phyloP scores from a whole-genome alignment of 202 grass and related monocot genomes.

The Panicum virgatum region DNA sequence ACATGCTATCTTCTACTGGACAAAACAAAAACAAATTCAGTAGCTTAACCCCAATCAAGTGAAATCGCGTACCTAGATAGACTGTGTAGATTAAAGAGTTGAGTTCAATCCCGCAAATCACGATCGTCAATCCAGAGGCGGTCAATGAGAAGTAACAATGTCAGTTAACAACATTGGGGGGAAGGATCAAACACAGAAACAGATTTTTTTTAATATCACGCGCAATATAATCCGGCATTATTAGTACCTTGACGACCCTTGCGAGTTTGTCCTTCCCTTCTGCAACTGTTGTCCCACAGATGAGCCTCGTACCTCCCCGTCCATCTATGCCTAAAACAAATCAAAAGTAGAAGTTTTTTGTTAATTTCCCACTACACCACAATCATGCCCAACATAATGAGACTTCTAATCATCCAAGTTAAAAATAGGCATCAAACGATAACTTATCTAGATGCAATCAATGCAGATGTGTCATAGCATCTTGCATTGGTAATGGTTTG shows the following conservation, averaged over 20 bases:
- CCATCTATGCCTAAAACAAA: conserved; percentile 91
- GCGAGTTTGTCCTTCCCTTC: conserved; percentile 96
- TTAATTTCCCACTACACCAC: not conserved
- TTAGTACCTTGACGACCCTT: conserved; percentile 91
- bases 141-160: not conserved
- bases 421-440: not conserved
- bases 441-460: conserved; percentile 26
- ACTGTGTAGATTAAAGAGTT: conserved; percentile 48
- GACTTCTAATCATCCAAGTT: conserved; percentile 19
- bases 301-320: conserved; percentile 96
- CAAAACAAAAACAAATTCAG: not conserved
- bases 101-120: conserved; percentile 18
- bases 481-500: not conserved
- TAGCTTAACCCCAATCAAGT: not conserved
- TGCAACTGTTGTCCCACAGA: conserved; percentile 96
- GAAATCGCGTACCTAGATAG: conserved; percentile 71
- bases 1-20: not conserved
- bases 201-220: not conserved
- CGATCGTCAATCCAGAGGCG: not conserved
- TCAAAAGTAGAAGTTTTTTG: not conserved
- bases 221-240: not conserved
- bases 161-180: conserved; percentile 12
- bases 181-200: not conserved
- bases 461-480: conserved; percentile 3
- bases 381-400: conserved; percentile 36